Conservation (phyloP, 176 grass and related monocot species). For the Hordeum marinum region DNA sequence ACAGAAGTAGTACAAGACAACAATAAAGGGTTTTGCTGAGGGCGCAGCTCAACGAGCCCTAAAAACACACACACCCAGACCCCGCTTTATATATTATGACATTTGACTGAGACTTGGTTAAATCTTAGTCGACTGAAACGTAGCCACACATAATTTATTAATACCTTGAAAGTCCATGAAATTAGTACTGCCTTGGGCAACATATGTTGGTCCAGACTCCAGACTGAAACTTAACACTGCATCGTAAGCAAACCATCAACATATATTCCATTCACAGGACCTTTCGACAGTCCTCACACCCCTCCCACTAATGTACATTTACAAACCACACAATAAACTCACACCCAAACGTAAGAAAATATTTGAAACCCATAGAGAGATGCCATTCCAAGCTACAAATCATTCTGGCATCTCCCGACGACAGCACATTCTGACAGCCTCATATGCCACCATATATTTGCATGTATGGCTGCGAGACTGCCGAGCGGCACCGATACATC, state of each 20-base stretch:
- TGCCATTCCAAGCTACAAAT: slow-evolving; percentile 37
- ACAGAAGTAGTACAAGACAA: too few species aligned
- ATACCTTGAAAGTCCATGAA: background rate
- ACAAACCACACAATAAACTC: slow-evolving; percentile 25
- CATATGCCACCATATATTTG: slow-evolving; percentile 14
- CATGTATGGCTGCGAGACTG: slow-evolving; percentile 28
- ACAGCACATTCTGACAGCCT: slow-evolving; percentile 26
- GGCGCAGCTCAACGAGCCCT: too few species aligned
- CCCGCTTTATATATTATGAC: too few species aligned
- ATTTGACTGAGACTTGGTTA: too few species aligned
- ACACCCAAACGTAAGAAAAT: background rate
- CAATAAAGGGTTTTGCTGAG: too few species aligned
- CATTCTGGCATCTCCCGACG: slow-evolving; percentile 26
- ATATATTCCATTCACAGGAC: slow-evolving; percentile 7
- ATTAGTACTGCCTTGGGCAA: background rate
- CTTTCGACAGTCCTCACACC: background rate
- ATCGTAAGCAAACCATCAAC: background rate
- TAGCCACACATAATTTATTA: too few species aligned
- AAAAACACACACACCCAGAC: too few species aligned
- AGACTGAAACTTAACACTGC: background rate
- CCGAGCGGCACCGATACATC: slow-evolving; percentile 3
- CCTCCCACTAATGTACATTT: slow-evolving; percentile 23
- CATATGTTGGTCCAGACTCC: background rate
- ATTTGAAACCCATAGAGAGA: background rate
- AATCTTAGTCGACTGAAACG: too few species aligned